Conservation (phyloP, 2,329 filamentous ascomycete genomes). For the Lasiodiplodia theobromae region DNA sequence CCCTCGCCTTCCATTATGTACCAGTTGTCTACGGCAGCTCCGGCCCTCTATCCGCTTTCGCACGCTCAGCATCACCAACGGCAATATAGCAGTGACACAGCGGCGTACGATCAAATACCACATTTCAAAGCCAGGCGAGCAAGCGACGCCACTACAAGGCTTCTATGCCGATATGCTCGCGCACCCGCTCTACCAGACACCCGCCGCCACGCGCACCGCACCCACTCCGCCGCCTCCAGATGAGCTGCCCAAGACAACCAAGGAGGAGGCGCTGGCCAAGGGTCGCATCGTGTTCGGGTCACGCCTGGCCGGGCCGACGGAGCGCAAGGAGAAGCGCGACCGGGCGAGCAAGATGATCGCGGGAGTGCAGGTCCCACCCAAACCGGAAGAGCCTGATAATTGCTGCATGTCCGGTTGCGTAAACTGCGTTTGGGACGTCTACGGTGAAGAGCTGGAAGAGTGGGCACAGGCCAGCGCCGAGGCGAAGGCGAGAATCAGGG, state of each 20-base stretch:
- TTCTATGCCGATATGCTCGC: slow-evolving; percentile 49
- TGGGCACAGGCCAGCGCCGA: slow-evolving; percentile 74
- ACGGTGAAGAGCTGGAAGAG: slow-evolving; percentile 88
- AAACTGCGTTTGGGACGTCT: slow-evolving; percentile 95
- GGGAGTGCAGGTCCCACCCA: slow-evolving; percentile 82
- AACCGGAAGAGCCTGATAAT: slow-evolving; percentile 90
- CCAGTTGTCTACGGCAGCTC: slow-evolving; percentile 29
- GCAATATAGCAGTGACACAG: slow-evolving; percentile 42
- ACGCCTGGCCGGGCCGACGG: slow-evolving; percentile 74
- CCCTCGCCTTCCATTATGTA: slow-evolving; percentile 12
- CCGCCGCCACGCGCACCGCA: slow-evolving; percentile 37
- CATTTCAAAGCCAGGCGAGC: slow-evolving; percentile 47
- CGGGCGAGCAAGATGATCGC: slow-evolving; percentile 71
- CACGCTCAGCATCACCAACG: slow-evolving; percentile 42
- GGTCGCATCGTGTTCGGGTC: slow-evolving; percentile 82
- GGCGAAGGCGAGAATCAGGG: slow-evolving; percentile 64
- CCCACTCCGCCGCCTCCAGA: slow-evolving; percentile 44
- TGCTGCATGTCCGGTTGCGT: slow-evolving; percentile 99
- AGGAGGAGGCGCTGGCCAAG: slow-evolving; percentile 63
- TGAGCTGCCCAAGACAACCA: slow-evolving; percentile 54
- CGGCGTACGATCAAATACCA: slow-evolving; percentile 41
- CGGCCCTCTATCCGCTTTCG: slow-evolving; percentile 11
- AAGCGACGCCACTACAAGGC: slow-evolving; percentile 47
- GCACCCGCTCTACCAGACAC: slow-evolving; percentile 35
- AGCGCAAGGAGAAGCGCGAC: slow-evolving; percentile 68